A percentile compares a stretch with the other conserved stretches of the same genome.
Evolutionary conservation across 495 filamentous ascomycete species (phyloP).

Genomic region (Aspergillus funiculosus): DNA sequence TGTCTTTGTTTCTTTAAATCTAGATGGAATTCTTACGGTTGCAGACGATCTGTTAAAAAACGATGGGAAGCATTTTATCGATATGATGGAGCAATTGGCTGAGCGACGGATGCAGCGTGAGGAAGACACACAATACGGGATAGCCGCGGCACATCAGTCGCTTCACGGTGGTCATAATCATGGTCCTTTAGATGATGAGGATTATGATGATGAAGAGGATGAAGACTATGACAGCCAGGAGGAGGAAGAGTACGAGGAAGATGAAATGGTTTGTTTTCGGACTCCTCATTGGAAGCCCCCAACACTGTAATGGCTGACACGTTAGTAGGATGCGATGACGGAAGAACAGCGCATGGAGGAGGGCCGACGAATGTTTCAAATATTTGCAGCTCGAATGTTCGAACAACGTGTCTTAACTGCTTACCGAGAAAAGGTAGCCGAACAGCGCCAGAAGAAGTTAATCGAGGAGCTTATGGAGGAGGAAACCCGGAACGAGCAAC

Average conservation of each 20-base stretch:
- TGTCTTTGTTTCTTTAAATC: constrained; percentile 15
- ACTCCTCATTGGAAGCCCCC: constrained; percentile 4
- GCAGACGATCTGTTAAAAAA: constrained; percentile 98
- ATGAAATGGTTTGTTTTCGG: constrained; percentile 62
- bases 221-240: constrained; percentile 85
- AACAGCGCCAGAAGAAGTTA: constrained; percentile 84
- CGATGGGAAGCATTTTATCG: constrained; percentile 98
- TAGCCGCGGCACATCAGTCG: constrained; percentile 53
- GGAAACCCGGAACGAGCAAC: constrained; percentile 61
- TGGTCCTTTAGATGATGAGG: constrained; percentile 64
- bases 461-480: constrained; percentile 90
- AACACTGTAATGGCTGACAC: constrained; percentile 27
- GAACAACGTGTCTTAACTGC: constrained; percentile 96
- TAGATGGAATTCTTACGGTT: constrained; percentile 97
- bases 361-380: constrained; percentile 97
- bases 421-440: constrained; percentile 92
- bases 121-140: constrained; percentile 74
- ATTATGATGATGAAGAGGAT: constrained; percentile 74
- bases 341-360: constrained; percentile 99
- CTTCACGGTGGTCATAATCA: constrained; percentile 60
- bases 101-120: constrained; percentile 96
- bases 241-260: constrained; percentile 78
- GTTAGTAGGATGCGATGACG: constrained; percentile 82
- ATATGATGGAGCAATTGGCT: constrained; percentile 99
- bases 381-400: constrained; percentile 98